Evolutionary conservation across 495 filamentous ascomycete genomes (phyloP).

Genomic region (Sordaria brevicollis): DNA sequence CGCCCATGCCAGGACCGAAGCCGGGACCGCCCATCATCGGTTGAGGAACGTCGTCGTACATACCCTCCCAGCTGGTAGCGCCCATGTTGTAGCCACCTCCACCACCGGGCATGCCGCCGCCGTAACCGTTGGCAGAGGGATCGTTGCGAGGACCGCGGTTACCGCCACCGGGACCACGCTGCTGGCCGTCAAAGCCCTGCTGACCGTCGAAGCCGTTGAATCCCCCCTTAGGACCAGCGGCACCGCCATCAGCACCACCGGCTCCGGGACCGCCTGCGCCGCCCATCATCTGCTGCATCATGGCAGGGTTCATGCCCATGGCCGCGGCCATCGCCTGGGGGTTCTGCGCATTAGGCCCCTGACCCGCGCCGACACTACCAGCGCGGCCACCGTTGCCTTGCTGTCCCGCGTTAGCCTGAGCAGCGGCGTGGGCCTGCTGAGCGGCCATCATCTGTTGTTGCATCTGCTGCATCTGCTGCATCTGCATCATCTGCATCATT

Average conservation of each 20-base stretch:
- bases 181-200: slow-evolving; percentile 63
- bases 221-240: slow-evolving; percentile 29
- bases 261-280: slow-evolving; percentile 21
- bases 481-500: slow-evolving; percentile 52
- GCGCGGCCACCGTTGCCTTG: slow-evolving; percentile 21
- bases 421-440: slow-evolving; percentile 22
- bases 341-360: background rate
- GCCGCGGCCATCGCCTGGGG: slow-evolving; percentile 33
- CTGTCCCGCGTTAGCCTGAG: slow-evolving; percentile 5
- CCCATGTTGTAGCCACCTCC: slow-evolving; percentile 13
- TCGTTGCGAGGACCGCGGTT: slow-evolving; percentile 26
- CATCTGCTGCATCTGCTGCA: slow-evolving; percentile 82
- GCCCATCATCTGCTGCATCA: slow-evolving; percentile 79
- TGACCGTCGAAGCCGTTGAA: slow-evolving; percentile 44
- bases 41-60: slow-evolving; percentile 97
- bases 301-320: slow-evolving; percentile 62
- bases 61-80: slow-evolving; percentile 90
- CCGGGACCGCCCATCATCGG: slow-evolving; percentile 53
- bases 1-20: slow-evolving; percentile 29
- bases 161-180: slow-evolving; percentile 28
- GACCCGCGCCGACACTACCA: slow-evolving; percentile 15
- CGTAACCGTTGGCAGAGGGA: slow-evolving; percentile 12
- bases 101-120: slow-evolving; percentile 21
- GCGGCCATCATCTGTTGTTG: slow-evolving; percentile 49
- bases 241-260: slow-evolving; percentile 21